Evolutionary conservation across 2,329 filamentous ascomycete genomes (phyloP).

Genomic region (Furcasterigmium furcatum): DNA sequence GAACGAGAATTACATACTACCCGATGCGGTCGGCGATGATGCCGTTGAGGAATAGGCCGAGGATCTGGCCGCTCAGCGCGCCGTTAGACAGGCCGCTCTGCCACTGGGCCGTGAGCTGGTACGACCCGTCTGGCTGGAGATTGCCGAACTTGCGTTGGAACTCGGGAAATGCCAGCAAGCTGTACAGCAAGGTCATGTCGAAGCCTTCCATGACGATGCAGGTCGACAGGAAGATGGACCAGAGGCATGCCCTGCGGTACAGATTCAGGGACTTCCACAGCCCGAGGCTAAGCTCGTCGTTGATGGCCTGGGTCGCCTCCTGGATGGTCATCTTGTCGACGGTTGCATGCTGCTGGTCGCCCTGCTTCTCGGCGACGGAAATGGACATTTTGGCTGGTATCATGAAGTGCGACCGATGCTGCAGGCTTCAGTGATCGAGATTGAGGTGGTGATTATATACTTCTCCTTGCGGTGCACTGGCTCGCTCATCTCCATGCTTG

Average conservation of each 20-base stretch:
- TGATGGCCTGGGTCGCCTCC: slow-evolving; percentile 8
- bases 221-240: slow-evolving; percentile 35
- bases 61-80: slow-evolving; percentile 39
- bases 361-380: too few species aligned
- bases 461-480: too few species aligned
- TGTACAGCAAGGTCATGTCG: slow-evolving; percentile 28
- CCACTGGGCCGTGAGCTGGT: slow-evolving; percentile 44
- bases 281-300: slow-evolving; percentile 19
- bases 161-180: slow-evolving; percentile 31
- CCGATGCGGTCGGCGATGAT: slow-evolving; percentile 39
- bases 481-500: too few species aligned
- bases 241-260: slow-evolving; percentile 30
- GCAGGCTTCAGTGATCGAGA: too few species aligned
- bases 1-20: too few species aligned
- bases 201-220: too few species aligned
- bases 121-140: slow-evolving; percentile 27
- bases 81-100: slow-evolving; percentile 45
- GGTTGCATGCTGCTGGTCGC: too few species aligned
- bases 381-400: too few species aligned
- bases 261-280: slow-evolving; percentile 19
- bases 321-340: too few species aligned
- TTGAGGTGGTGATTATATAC: too few species aligned
- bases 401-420: too few species aligned
- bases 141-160: slow-evolving; percentile 34
- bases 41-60: slow-evolving; percentile 46